Evolutionary conservation across 345 rosid species (phyloP).

Genomic region (Moricandia moricandioides): DNA sequence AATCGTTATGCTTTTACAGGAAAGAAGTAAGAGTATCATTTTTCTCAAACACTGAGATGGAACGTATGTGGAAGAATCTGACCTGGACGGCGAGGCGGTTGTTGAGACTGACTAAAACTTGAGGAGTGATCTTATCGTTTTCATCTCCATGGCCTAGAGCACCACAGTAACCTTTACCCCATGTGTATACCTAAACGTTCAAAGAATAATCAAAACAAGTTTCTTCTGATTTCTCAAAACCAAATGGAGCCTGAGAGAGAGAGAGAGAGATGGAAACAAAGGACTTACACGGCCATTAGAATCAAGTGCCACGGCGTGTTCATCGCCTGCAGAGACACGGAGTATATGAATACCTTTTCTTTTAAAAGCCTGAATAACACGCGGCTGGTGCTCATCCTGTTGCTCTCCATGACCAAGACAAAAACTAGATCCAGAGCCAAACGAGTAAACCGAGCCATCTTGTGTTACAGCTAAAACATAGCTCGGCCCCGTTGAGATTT

Average conservation of each 20-base stretch:
- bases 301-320: slow-evolving; percentile 95
- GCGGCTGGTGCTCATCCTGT: slow-evolving; percentile 79
- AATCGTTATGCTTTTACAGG: neutral
- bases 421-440: slow-evolving; percentile 84
- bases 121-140: slow-evolving; percentile 81
- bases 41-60: too few species aligned
- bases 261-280: slow-evolving; percentile 8
- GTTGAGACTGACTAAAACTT: slow-evolving; percentile 59
- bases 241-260: neutral
- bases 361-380: slow-evolving; percentile 66
- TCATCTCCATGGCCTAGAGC: slow-evolving; percentile 97
- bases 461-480: slow-evolving; percentile 69
- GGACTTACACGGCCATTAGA: slow-evolving; percentile 81
- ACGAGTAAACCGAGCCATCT: slow-evolving; percentile 73
- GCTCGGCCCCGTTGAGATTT: slow-evolving; percentile 88
- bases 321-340: slow-evolving; percentile 95
- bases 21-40: too few species aligned
- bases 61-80: neutral
- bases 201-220: slow-evolving; percentile 11
- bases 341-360: slow-evolving; percentile 69
- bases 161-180: slow-evolving; percentile 99
- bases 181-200: slow-evolving; percentile 68
- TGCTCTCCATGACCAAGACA: slow-evolving; percentile 99
- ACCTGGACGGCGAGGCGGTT: slow-evolving; percentile 77
- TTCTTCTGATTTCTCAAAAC: neutral